Conservation (phyloP, 495 filamentous ascomycete genomes). For the Filosporella fistucella region DNA sequence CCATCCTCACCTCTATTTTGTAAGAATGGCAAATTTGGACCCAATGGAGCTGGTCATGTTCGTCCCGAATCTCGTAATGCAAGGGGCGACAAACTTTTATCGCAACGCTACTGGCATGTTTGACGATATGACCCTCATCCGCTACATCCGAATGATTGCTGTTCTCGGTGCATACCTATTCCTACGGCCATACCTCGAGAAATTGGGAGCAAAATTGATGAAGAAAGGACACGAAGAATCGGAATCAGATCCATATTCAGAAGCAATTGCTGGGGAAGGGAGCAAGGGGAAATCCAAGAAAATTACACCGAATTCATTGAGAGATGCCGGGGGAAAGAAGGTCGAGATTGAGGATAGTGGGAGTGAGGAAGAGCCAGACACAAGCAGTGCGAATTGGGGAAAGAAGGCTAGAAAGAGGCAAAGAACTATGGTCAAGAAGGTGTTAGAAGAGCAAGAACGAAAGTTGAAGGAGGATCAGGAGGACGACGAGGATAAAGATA, state of each 20-base stretch:
- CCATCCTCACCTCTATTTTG: no score
- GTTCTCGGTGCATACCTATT: conserved; percentile 59
- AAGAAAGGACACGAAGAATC: no score
- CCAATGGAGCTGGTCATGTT: background rate
- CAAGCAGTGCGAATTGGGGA: conserved; percentile 37
- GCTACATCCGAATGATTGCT: conserved; percentile 58
- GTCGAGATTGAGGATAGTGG: conserved; percentile 51
- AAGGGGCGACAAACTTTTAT: conserved; percentile 10
- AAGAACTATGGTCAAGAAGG: conserved; percentile 52
- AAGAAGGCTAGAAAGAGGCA: conserved; percentile 60
- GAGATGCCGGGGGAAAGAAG: conserved; percentile 32
- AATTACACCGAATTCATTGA: conserved; percentile 45
- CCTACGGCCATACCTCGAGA: conserved; percentile 60
- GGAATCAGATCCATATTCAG: conserved; percentile 32
- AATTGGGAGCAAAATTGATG: conserved; percentile 35
- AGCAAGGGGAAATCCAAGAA: conserved; percentile 26
- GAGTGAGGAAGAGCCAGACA: conserved; percentile 38
- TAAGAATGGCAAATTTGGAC: no score
- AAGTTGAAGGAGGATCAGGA: conserved; percentile 38
- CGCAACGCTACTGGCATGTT: conserved; percentile 54
- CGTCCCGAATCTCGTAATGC: background rate
- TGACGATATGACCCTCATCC: conserved; percentile 43
- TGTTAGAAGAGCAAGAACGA: conserved; percentile 47
- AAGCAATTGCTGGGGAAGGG: no score
- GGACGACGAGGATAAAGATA: conserved; percentile 60